A percentile compares a stretch with the other conserved stretches of the same genome.
These are phyloP conservation scores for Pythium utonaiense DNA, from an alignment of 352 stramenopile species.

Conservation along the genomic window DNA sequence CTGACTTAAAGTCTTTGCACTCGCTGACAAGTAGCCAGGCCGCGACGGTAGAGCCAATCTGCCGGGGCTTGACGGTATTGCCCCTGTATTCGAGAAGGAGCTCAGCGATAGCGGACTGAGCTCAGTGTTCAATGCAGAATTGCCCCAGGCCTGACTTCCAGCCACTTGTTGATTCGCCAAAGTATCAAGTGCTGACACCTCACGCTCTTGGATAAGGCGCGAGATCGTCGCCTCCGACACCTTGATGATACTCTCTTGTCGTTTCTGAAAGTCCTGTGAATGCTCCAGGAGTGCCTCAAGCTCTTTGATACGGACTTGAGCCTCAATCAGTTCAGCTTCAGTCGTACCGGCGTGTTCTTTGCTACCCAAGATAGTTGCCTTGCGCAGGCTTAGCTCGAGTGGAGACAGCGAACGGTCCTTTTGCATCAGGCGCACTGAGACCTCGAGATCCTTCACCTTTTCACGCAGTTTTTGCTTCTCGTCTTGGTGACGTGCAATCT, in stretches of 20 bases:
- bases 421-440: constrained; percentile 57
- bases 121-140: not conserved
- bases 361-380: constrained; percentile 50
- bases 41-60: not conserved
- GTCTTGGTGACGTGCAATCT: constrained; percentile 60
- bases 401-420: constrained; percentile 60
- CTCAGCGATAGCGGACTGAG: not conserved
- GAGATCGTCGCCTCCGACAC: constrained; percentile 62
- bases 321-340: constrained; percentile 56
- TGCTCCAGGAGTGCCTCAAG: constrained; percentile 54
- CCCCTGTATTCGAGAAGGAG: not conserved
- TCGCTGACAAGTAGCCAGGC: not conserved
- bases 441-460: constrained; percentile 71
- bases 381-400: constrained; percentile 57
- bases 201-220: constrained; percentile 46
- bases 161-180: constrained; percentile 14
- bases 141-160: not conserved
- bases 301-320: constrained; percentile 47
- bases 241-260: constrained; percentile 64
- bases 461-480: constrained; percentile 74
- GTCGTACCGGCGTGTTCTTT: constrained; percentile 39
- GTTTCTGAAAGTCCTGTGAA: constrained; percentile 50
- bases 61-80: constrained; percentile 4
- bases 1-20: not conserved
- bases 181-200: constrained; percentile 22